Percentiles rank a stretch among this genome's conserved stretches.
Conservation (phyloP, 2,329 filamentous ascomycete genomes). For the Xylariaceae sp. region DNA sequence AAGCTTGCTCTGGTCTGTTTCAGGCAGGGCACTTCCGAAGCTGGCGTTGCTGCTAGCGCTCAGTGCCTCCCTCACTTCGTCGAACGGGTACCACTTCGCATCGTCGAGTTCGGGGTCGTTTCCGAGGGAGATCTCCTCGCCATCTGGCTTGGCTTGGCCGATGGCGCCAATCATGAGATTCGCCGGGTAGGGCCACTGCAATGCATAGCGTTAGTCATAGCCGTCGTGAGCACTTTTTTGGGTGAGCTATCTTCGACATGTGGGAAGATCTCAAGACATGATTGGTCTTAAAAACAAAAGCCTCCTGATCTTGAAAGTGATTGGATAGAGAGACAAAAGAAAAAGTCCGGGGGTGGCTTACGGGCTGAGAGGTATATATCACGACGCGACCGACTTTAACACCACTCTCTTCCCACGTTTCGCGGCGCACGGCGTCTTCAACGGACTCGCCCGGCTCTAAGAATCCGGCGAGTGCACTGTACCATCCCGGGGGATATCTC, state of each 20-base stretch:
- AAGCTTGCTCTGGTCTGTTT: conserved; percentile 68
- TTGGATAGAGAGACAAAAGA: background rate
- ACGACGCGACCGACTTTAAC: conserved; percentile 71
- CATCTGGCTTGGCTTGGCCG: conserved; percentile 71
- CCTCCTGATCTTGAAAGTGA: background rate
- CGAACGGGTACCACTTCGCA: conserved; percentile 80
- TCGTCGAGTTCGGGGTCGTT: conserved; percentile 89
- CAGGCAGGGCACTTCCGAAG: conserved; percentile 56
- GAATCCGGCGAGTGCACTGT: conserved; percentile 82
- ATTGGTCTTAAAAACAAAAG: background rate
- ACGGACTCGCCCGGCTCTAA: conserved; percentile 80
- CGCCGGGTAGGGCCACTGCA: conserved; percentile 71
- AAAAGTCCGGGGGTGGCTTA: background rate
- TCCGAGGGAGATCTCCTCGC: conserved; percentile 74
- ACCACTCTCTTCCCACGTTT: conserved; percentile 83
- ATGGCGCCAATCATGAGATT: conserved; percentile 85
- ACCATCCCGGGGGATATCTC: conserved; percentile 80
- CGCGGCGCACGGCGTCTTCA: conserved; percentile 75
- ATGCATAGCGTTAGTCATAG: background rate
- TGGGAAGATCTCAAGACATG: background rate
- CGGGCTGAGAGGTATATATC: conserved; percentile 74
- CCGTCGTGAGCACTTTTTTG: background rate
- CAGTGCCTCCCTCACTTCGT: conserved; percentile 74
- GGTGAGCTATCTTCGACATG: background rate
- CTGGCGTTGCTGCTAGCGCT: conserved; percentile 50